These are phyloP conservation scores for Pleurotus tuber-regium DNA, from an alignment of 768 basidiomycete genomes.

Conservation along the genomic window DNA sequence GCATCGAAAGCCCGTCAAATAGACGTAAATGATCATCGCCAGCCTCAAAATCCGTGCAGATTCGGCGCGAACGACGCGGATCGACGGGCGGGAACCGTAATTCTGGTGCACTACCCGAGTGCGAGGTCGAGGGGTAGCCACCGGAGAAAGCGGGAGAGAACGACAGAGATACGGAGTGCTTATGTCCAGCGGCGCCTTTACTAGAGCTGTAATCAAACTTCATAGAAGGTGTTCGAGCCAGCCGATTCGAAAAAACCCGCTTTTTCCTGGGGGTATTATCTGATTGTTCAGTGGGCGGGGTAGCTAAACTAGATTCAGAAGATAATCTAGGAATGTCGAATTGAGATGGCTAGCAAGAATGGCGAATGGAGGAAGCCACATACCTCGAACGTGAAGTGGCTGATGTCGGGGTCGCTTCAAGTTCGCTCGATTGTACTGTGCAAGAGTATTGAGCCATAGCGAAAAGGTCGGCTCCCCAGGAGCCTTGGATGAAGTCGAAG, in stretches of 20 bases:
- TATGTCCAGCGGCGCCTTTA: not conserved
- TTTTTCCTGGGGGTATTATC: no score
- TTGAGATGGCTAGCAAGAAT: no score
- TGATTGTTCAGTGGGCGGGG: no score
- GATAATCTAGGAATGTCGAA: no score
- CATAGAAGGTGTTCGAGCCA: no score
- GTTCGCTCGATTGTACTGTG: not conserved
- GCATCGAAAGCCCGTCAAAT: not conserved
- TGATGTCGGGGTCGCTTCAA: not conserved
- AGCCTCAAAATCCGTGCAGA: constrained; percentile 1
- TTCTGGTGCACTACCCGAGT: not conserved
- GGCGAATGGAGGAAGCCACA: no score
- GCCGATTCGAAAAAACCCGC: no score
- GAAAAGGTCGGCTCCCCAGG: not conserved
- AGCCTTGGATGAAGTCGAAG: not conserved
- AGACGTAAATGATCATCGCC: not conserved
- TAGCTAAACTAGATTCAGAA: no score
- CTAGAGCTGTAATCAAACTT: no score
- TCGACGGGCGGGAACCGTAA: not conserved
- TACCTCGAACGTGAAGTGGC: not conserved
- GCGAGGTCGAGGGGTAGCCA: not conserved
- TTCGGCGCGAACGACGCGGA: not conserved
- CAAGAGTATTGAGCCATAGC: not conserved
- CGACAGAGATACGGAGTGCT: not conserved
- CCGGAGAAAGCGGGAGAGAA: not conserved